These are phyloP conservation scores for Tuctoria greenei DNA, from an alignment of 176 grass and related monocot genomes.

Conservation along the genomic window DNA sequence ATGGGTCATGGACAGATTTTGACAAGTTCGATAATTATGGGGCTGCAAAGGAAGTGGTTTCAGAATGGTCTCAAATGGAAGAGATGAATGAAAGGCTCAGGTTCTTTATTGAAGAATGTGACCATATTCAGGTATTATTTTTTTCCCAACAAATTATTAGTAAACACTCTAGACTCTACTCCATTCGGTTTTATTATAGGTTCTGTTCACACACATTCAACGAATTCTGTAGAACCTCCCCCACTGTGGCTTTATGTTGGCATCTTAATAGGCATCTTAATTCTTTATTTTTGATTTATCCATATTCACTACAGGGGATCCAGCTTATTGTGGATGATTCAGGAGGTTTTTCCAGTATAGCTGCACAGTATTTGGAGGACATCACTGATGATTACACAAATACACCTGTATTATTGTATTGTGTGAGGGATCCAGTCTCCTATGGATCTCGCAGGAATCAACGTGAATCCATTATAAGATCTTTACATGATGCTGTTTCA, in stretches of 20 bases:
- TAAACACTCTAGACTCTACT: slow-evolving; percentile 4
- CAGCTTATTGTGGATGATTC: slow-evolving; percentile 70
- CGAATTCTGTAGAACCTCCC: slow-evolving; percentile 11
- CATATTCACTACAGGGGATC: slow-evolving; percentile 64
- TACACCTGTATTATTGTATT: slow-evolving; percentile 72
- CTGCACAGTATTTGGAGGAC: slow-evolving; percentile 73
- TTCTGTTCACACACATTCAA: background rate
- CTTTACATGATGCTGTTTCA: slow-evolving; percentile 79
- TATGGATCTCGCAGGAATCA: slow-evolving; percentile 52
- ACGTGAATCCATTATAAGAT: slow-evolving; percentile 60
- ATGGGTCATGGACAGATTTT: slow-evolving; percentile 86
- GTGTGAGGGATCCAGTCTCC: slow-evolving; percentile 62
- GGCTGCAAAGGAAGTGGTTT: slow-evolving; percentile 67
- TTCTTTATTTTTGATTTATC: slow-evolving; percentile 18
- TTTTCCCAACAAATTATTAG: slow-evolving; percentile 21
- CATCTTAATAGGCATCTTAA: background rate
- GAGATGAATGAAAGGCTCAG: slow-evolving; percentile 92
- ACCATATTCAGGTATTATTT: slow-evolving; percentile 84
- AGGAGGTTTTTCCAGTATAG: slow-evolving; percentile 69
- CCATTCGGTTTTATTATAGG: background rate
- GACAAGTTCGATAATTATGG: slow-evolving; percentile 82
- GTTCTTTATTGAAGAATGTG: slow-evolving; percentile 97
- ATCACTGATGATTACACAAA: slow-evolving; percentile 93
- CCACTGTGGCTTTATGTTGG: background rate
- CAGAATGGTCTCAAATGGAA: slow-evolving; percentile 74